A percentile compares a stretch with the other conserved stretches of the same genome.
Conservation (phyloP, 257 asterid species). For the Nicotiana benthamiana region DNA sequence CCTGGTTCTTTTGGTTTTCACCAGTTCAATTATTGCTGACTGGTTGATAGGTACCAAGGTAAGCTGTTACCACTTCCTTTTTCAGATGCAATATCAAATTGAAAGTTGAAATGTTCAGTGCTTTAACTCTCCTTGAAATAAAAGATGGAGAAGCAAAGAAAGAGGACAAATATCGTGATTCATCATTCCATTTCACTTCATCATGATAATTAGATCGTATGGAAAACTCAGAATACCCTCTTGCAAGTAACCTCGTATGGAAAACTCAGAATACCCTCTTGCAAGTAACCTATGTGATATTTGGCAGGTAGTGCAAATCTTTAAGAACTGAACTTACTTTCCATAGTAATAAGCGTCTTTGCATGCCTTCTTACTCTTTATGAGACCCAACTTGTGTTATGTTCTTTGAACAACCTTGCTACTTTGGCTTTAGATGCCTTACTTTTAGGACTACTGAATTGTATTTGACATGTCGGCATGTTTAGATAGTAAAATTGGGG, state of each 20-base stretch:
- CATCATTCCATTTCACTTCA: background rate
- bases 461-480: background rate
- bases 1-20: constrained; percentile 46
- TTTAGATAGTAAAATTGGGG: background rate
- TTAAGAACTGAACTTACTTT: background rate
- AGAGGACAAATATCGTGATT: background rate
- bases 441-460: background rate
- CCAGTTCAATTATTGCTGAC: constrained; percentile 48
- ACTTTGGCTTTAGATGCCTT: background rate
- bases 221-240: background rate
- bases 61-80: background rate
- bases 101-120: background rate
- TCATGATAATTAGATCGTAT: background rate
- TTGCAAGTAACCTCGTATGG: background rate
- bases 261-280: background rate
- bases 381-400: background rate
- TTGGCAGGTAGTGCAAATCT: background rate
- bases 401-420: background rate
- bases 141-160: background rate
- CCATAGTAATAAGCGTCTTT: background rate
- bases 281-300: background rate
- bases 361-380: background rate
- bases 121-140: background rate
- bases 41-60: constrained; percentile 50
- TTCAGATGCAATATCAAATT: background rate